Conservation (phyloP, 371 early-diverging fungal genomes). For the Actinomucor elegans region DNA sequence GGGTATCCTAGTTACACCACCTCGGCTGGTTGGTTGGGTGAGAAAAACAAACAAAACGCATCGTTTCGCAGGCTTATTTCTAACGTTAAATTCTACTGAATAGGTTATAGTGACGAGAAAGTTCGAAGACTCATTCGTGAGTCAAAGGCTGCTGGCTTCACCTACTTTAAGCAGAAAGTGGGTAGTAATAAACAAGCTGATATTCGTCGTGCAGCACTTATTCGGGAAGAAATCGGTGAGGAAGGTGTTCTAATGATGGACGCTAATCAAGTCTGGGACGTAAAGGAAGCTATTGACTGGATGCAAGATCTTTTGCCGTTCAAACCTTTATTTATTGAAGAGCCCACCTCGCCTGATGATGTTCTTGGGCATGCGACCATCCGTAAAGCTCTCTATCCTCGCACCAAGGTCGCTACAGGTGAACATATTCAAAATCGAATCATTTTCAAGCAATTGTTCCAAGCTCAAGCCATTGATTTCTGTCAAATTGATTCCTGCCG, state of each 20-base stretch:
- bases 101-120: conserved; percentile 54
- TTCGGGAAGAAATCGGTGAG: conserved; percentile 54
- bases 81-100: neutral
- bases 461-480: conserved; percentile 51
- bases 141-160: conserved; percentile 47
- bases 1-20: conserved; percentile 55
- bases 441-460: conserved; percentile 55
- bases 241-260: conserved; percentile 56
- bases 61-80: too few relatives aligned
- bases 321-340: conserved; percentile 57
- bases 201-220: conserved; percentile 49
- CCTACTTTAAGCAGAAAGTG: conserved; percentile 55
- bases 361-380: conserved; percentile 52
- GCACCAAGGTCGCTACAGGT: conserved; percentile 50
- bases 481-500: conserved; percentile 56
- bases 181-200: conserved; percentile 46
- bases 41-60: too few relatives aligned
- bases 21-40: conserved; percentile 56
- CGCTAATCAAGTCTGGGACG: conserved; percentile 62
- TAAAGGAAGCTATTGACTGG: conserved; percentile 54
- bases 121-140: conserved; percentile 40
- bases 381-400: conserved; percentile 51
- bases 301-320: conserved; percentile 51
- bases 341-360: conserved; percentile 57
- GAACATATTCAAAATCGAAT: conserved; percentile 56